Conservation (phyloP, 768 basidiomycete species). For the Phylloporus sp. region DNA sequence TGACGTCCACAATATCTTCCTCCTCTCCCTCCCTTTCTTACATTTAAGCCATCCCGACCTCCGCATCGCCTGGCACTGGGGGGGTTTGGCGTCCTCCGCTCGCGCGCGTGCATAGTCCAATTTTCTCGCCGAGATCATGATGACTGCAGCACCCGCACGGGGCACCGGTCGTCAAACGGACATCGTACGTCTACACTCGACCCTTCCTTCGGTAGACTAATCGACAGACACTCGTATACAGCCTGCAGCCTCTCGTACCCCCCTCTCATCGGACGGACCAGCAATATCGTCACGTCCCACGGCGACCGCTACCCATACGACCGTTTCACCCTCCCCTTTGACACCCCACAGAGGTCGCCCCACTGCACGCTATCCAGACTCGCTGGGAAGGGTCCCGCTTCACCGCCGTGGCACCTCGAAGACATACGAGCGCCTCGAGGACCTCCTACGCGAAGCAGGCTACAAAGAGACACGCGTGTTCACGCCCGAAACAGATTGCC, state of each 20-base stretch:
- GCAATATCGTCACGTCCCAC: conserved; percentile 7
- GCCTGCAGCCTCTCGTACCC: conserved; percentile 5
- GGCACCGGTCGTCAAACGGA: conserved; percentile 12
- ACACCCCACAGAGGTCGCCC: conserved; percentile 42
- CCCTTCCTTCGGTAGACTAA: conserved; percentile 5
- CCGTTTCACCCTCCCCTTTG: conserved; percentile 27
- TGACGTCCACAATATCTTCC: background rate
- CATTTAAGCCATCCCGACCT: background rate
- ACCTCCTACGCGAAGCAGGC: conserved; percentile 80
- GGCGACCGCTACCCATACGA: conserved; percentile 4
- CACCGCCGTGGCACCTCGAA: conserved; percentile 75
- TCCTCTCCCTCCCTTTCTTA: background rate
- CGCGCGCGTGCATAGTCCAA: background rate
- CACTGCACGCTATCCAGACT: conserved; percentile 49
- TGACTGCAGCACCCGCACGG: conserved; percentile 12
- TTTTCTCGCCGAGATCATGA: conserved; percentile 16
- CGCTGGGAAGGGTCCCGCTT: conserved; percentile 63
- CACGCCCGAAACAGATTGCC: conserved; percentile 73
- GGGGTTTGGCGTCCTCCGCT: conserved; percentile 8
- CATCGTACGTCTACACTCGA: conserved; percentile 13
- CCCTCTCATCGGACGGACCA: conserved; percentile 6
- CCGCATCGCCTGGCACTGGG: background rate
- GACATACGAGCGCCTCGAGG: conserved; percentile 80
- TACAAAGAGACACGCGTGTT: conserved; percentile 91
- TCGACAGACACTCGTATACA: conserved; percentile 11